Evolutionary conservation across 345 rosid species (phyloP).

Genomic region (Pistacia atlantica): DNA sequence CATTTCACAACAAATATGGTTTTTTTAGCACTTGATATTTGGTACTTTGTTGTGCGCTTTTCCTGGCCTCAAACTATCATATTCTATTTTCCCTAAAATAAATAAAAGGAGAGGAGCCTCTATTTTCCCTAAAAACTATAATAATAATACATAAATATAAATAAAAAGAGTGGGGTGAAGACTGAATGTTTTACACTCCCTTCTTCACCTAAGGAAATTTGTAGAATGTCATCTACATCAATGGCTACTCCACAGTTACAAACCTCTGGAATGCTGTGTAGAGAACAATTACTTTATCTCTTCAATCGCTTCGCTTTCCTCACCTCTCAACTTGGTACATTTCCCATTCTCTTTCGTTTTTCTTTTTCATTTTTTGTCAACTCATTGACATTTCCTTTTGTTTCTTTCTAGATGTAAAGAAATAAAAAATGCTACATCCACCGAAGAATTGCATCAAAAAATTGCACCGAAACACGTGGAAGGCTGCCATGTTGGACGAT

Average conservation of each 20-base stretch:
- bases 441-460: too few species aligned
- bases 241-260: conserved; percentile 34
- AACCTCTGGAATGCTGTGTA: conserved; percentile 57
- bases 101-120: too few species aligned
- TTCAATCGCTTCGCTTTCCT: conserved; percentile 69
- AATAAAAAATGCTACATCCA: neutral
- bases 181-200: neutral
- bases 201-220: neutral
- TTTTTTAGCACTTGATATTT: too few species aligned
- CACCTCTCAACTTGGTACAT: conserved; percentile 61
- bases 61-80: neutral
- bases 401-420: conserved; percentile 64
- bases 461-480: too few species aligned
- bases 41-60: neutral
- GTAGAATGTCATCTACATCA: conserved; percentile 10
- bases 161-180: neutral
- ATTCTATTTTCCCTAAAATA: too few species aligned
- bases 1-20: too few species aligned
- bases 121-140: too few species aligned
- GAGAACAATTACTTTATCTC: conserved; percentile 65
- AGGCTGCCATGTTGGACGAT: too few species aligned
- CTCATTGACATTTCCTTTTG: neutral
- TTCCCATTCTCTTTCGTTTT: neutral
- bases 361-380: neutral
- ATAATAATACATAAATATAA: too few species aligned